Evolutionary conservation across 2,329 filamentous ascomycete genomes (phyloP).

Genomic region (Lomentospora prolificans): DNA sequence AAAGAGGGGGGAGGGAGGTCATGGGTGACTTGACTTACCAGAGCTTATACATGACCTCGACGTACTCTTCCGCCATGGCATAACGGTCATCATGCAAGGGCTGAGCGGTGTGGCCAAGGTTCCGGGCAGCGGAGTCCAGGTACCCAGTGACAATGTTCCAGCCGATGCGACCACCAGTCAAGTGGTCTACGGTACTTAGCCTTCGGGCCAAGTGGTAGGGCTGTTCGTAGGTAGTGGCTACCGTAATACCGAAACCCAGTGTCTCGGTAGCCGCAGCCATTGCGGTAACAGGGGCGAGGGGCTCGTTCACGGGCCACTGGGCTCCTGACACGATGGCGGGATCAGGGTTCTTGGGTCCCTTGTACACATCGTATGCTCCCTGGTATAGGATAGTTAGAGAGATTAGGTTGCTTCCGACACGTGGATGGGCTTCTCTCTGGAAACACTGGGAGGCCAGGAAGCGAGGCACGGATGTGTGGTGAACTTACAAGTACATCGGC

Average conservation of each 20-base stretch:
- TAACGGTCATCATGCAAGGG: constrained; percentile 42
- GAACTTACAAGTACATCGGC: constrained; percentile 39
- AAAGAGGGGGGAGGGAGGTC: too few relatives aligned
- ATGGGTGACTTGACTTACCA: constrained; percentile 30
- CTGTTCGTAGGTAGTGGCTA: constrained; percentile 59
- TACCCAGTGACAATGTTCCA: constrained; percentile 56
- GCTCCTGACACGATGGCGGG: constrained; percentile 52
- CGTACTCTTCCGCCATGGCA: constrained; percentile 48
- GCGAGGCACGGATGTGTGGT: not conserved
- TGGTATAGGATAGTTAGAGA: constrained; percentile 9
- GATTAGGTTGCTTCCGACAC: not conserved
- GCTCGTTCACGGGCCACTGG: constrained; percentile 65
- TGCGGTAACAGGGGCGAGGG: constrained; percentile 47
- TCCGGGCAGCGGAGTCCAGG: constrained; percentile 55
- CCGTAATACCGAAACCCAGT: constrained; percentile 60
- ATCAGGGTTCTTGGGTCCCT: constrained; percentile 42
- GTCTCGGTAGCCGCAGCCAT: constrained; percentile 59
- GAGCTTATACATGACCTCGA: constrained; percentile 49
- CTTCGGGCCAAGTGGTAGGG: constrained; percentile 57
- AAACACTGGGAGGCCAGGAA: not conserved
- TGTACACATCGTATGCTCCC: constrained; percentile 62
- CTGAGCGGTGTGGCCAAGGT: constrained; percentile 48
- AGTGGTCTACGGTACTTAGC: constrained; percentile 57
- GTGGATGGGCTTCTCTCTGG: not conserved
- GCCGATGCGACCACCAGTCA: constrained; percentile 47